These are phyloP conservation scores for Candida manassasensis DNA, from an alignment of 805 yeast species.

Conservation along the genomic window DNA sequence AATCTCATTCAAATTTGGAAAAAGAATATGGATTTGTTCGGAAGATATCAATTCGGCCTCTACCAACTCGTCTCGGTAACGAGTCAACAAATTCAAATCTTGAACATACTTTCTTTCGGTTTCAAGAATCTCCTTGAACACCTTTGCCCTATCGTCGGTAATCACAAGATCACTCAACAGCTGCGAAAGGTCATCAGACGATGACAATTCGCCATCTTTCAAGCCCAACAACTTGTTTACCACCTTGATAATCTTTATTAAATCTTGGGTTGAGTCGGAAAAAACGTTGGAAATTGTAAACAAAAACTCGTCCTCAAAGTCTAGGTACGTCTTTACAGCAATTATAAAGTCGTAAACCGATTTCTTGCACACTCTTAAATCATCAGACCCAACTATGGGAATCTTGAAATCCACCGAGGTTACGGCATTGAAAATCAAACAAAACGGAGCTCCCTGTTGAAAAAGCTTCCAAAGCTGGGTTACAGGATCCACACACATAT, in stretches of 20 bases:
- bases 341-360: constrained; percentile 84
- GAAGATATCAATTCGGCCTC: constrained; percentile 64
- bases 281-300: constrained; percentile 90
- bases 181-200: not conserved
- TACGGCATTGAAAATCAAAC: constrained; percentile 74
- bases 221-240: constrained; percentile 50
- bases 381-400: constrained; percentile 69
- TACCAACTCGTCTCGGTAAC: constrained; percentile 64
- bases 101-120: constrained; percentile 92
- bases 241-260: constrained; percentile 69
- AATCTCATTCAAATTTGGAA: constrained; percentile 79
- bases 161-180: constrained; percentile 21
- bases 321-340: constrained; percentile 75
- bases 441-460: constrained; percentile 89
- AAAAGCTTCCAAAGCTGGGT: constrained; percentile 84
- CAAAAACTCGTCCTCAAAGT: constrained; percentile 72
- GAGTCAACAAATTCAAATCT: constrained; percentile 72
- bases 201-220: constrained; percentile 14
- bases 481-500: constrained; percentile 80
- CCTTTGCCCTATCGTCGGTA: constrained; percentile 64
- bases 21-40: constrained; percentile 74
- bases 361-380: constrained; percentile 78
- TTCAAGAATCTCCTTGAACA: constrained; percentile 76
- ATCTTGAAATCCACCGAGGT: constrained; percentile 37
- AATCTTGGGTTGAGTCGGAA: constrained; percentile 72